phyloP scores from a whole-genome alignment of 805 yeast species.

The Cyberlindnera saturnus region DNA sequence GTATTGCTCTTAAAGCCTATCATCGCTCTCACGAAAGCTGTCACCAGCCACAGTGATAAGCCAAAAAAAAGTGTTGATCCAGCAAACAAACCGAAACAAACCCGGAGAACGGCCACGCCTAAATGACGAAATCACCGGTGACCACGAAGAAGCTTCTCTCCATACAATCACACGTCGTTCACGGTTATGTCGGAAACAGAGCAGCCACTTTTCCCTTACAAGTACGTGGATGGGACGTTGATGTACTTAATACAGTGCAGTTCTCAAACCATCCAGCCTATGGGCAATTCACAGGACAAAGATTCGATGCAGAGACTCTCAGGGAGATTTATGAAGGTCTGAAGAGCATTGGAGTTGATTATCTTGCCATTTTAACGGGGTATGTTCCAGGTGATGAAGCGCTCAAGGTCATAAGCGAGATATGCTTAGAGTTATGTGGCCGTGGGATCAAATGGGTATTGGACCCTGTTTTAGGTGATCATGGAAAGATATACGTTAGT shows the following conservation, averaged over 20 bases:
- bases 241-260: slow-evolving; percentile 80
- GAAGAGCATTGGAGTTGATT: slow-evolving; percentile 37
- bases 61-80: too few species aligned
- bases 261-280: slow-evolving; percentile 93
- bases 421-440: slow-evolving; percentile 28
- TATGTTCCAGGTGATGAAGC: slow-evolving; percentile 64
- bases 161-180: slow-evolving; percentile 87
- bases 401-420: slow-evolving; percentile 41
- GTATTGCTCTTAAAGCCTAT: too few species aligned
- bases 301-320: slow-evolving; percentile 40
- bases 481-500: slow-evolving; percentile 74
- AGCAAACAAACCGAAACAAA: too few species aligned
- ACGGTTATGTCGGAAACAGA: slow-evolving; percentile 91
- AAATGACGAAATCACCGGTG: neutral
- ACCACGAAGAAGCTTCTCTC: slow-evolving; percentile 31
- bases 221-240: slow-evolving; percentile 87
- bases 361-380: slow-evolving; percentile 72
- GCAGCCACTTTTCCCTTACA: slow-evolving; percentile 91
- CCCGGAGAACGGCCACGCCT: neutral
- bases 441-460: slow-evolving; percentile 49
- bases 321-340: slow-evolving; percentile 51
- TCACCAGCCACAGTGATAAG: too few species aligned
- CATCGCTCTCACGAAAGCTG: too few species aligned
- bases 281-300: slow-evolving; percentile 56
- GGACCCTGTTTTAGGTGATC: slow-evolving; percentile 93